Base-by-base conservation (phyloP, 179 eudicot genomes). In the Kewa caespitosa region DNA sequence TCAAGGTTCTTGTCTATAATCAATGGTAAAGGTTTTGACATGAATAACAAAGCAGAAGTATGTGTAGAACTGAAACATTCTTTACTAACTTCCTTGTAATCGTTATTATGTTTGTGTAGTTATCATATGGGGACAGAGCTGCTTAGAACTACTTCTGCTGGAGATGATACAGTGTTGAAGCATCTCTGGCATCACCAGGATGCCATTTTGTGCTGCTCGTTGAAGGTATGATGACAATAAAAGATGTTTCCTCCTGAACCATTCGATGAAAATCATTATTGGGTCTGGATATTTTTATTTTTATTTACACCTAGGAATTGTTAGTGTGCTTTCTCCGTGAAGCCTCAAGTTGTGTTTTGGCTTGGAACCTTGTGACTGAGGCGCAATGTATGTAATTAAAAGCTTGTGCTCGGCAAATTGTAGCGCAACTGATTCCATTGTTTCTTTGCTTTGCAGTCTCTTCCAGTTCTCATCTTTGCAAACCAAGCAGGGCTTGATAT, bases 131-230 rank as follows among this genome's bases (percentile, higher is more conserved):
- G 85, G 28, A 38, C 80, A 5, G 88, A 82, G 25, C 74, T 87
- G 70, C 81, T 87, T 32, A 77, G 64, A 61, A 76, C 86, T 36
- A 74, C 77, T 66, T 73, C 80, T 15, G 80, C 73, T 6, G 73
- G 60, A 22, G 83, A 77, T 67, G 90, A 83, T 31, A 74, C 86
- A 17, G 81, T 83, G 39, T 83, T 84, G 72, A 84, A 82, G 73
- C 85, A 77, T 74, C 77, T 87, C 33, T 87, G 90, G 90, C 86
- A 76, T 76, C 86, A 87, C 78, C 83, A 64, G 38, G 80, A 82
- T 80, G 87, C 89, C 63, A 84, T 86, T 63, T 66, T 86, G 33
- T 86, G 89, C 76, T 87, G 86, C 84, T 87, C 90, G 1, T 74
- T 87, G 70, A 85, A 87, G 86, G 89, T 86, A 81, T 74, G 50